Evolutionary conservation across 2,329 filamentous ascomycete genomes (phyloP), one percentile per base, ranked within the genome.

Genomic region (Xylaria sp.): DNA sequence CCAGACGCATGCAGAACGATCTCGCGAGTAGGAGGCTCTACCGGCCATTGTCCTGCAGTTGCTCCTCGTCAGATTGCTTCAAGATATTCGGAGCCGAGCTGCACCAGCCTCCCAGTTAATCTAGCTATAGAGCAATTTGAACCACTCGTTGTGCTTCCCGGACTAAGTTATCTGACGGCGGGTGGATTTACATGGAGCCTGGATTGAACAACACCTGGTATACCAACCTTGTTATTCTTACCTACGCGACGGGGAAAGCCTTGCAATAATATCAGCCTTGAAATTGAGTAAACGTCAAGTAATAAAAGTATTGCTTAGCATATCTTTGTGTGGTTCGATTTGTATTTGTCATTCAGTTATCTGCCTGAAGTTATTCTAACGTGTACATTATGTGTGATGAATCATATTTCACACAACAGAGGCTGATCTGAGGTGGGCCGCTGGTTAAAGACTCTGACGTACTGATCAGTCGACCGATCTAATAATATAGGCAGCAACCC

Each of bases 1-100:
- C 13, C 44, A 51, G 23, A 31, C 36, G 17, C 46, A 28, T 61
- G 28, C n/a, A 49, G 58, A 60, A n/a, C 20, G 31, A 38, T 23
- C 44, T 60, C 20, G 44, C 20, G 13, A 36, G 33, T 17, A 49
- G n/a, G 42, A 31, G 9, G n/a, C 28, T 23, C 31, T 23, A 31
- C 13, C 13, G 11, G 31, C 17, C 23, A 6, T 46, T 7, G 23
- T 58, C n/a, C 26, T 46, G 40, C 40, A 33, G 23, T 6, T 6
- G 38, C 42, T 13, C 36, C 13, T 17, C 28, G 17, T 4, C 38
- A 33, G 9, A 1, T 46, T 9, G 2, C 26, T 36, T 42, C 17
- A 9, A 26, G 15, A 42, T 40, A 57, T 57, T 4, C 20, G 33
- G 54, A 42, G 26, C 36, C 20, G 36, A 28, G 36, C 54, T 53